Evolutionary conservation across 1,139 yeast species (phyloP).

Genomic region (Trichomonascaceae sp.): DNA sequence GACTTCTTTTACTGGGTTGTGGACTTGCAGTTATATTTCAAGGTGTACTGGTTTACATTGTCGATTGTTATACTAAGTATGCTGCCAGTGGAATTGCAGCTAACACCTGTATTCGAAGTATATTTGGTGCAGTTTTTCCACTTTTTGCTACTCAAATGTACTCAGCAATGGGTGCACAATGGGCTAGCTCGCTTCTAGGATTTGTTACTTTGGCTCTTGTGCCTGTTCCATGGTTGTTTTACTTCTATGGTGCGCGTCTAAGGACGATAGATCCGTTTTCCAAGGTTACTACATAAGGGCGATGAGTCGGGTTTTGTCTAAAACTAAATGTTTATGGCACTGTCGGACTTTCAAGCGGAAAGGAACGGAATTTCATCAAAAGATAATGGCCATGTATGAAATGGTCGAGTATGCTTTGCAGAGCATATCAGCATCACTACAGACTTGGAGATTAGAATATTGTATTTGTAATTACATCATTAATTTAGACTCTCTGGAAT

Average conservation of each 20-base stretch:
- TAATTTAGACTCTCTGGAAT: too few species aligned
- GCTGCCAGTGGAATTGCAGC: conserved; percentile 84
- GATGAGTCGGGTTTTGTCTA: too few species aligned
- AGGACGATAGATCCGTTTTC: not conserved
- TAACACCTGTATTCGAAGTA: conserved; percentile 62
- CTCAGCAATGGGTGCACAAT: conserved; percentile 46
- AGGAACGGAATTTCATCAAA: too few species aligned
- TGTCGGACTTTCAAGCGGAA: too few species aligned
- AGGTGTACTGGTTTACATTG: conserved; percentile 54
- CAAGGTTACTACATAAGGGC: not conserved
- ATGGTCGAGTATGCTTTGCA: too few species aligned
- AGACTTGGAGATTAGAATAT: too few species aligned
- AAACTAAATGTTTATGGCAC: too few species aligned
- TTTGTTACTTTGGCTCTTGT: conserved; percentile 51
- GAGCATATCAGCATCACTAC: too few species aligned
- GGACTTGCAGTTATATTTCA: conserved; percentile 58
- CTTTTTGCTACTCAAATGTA: conserved; percentile 60
- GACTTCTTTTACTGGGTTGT: conserved; percentile 56
- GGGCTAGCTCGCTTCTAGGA: conserved; percentile 59
- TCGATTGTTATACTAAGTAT: conserved; percentile 53
- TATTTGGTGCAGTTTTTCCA: conserved; percentile 72
- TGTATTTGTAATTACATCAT: too few species aligned
- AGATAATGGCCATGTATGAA: too few species aligned
- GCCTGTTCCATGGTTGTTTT: conserved; percentile 62
- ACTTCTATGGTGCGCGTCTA: conserved; percentile 41